These are phyloP conservation scores for Knoxia roxburghii DNA, from an alignment of 257 asterid genomes.

Conservation along the genomic window DNA sequence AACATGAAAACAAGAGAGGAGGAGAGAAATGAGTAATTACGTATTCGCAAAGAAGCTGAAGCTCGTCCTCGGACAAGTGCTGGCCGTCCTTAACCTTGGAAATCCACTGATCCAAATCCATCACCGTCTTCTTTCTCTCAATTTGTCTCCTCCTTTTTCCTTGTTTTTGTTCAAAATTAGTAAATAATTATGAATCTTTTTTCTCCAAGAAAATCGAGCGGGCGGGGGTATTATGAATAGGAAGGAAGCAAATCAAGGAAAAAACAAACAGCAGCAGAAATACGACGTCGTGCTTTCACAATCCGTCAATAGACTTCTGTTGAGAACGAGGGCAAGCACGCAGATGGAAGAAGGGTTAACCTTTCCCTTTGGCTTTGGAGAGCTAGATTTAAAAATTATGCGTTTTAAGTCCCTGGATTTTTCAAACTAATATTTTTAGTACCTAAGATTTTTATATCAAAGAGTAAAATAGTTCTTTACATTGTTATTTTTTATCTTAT, in stretches of 20 bases:
- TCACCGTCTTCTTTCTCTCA: constrained; percentile 21
- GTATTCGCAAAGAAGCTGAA: constrained; percentile 99
- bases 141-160: not conserved
- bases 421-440: not conserved
- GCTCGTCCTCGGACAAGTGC: constrained; percentile 97
- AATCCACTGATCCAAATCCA: constrained; percentile 99
- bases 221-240: not conserved
- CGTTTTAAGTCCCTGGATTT: not conserved
- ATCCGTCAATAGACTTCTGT: not conserved
- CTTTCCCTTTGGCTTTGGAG: constrained; percentile 1
- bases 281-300: not conserved
- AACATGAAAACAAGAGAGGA: not conserved
- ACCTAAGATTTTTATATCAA: not conserved
- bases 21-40: constrained; percentile 31
- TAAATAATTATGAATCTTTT: not conserved
- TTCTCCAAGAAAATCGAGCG: not conserved
- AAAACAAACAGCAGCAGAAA: not conserved
- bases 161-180: not conserved
- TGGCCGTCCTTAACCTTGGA: constrained; percentile 93
- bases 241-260: not conserved
- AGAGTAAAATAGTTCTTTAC: too few relatives aligned
- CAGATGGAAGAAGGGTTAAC: constrained; percentile 1
- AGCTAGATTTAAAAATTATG: not conserved
- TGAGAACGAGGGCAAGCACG: not conserved
- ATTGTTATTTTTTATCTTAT: too few relatives aligned